These are phyloP conservation scores for Thielaviopsis cerberus DNA, from an alignment of 2,329 filamentous ascomycete species.

Conservation along the genomic window DNA sequence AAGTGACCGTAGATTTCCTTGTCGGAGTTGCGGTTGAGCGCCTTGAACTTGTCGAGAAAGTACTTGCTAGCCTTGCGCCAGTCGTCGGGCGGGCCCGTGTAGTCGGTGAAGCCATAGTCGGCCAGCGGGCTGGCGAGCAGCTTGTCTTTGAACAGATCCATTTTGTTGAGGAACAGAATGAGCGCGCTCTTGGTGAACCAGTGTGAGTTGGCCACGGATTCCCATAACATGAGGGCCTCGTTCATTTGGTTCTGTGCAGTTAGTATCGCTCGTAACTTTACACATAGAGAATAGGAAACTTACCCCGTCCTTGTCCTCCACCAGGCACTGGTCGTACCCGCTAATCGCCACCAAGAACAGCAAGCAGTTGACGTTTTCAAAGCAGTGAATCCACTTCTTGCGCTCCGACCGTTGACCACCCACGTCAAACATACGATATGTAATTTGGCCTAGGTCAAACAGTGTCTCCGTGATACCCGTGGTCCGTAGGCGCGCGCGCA, in stretches of 20 bases:
- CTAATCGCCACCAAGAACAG: slow-evolving; percentile 90
- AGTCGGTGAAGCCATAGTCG: slow-evolving; percentile 60
- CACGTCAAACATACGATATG: slow-evolving; percentile 93
- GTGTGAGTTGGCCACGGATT: slow-evolving; percentile 68
- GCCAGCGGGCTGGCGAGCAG: slow-evolving; percentile 51
- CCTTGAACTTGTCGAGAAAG: slow-evolving; percentile 64
- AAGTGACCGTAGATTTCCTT: slow-evolving; percentile 47
- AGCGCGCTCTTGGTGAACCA: slow-evolving; percentile 71
- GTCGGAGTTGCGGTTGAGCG: slow-evolving; percentile 50
- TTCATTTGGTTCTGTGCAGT: slow-evolving; percentile 66
- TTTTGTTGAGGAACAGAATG: slow-evolving; percentile 76
- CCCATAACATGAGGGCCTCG: slow-evolving; percentile 71
- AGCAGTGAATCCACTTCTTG: slow-evolving; percentile 96
- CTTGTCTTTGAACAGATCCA: slow-evolving; percentile 69
- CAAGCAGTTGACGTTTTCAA: slow-evolving; percentile 82
- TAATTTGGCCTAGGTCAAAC: slow-evolving; percentile 79
- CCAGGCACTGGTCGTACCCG: slow-evolving; percentile 87
- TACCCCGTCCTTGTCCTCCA: slow-evolving; percentile 91
- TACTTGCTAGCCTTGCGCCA: slow-evolving; percentile 61
- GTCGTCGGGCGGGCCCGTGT: slow-evolving; percentile 51
- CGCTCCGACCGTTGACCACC: slow-evolving; percentile 82
- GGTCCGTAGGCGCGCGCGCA: slow-evolving; percentile 74
- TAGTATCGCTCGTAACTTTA: slow-evolving; percentile 11
- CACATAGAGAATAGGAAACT: slow-evolving; percentile 22
- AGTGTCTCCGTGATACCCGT: slow-evolving; percentile 92